Evolutionary conservation across 169 alveolate species (phyloP), one percentile per base, ranked within the genome.

Genomic region (Eimeria maxima): DNA sequence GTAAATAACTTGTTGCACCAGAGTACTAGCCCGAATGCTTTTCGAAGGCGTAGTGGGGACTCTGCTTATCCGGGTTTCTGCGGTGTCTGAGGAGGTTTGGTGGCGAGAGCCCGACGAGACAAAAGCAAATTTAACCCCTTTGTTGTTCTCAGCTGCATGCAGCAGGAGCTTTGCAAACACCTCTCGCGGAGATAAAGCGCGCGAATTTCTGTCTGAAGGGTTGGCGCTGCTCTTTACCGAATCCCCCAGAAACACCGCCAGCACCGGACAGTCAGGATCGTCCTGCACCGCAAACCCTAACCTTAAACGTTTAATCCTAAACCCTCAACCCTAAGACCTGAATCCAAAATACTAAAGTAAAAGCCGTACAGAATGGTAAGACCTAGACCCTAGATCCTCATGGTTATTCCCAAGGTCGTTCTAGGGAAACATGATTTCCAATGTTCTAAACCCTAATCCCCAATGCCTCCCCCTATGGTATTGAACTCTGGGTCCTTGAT

Each of bases 181-280:
- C 33, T 69, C 95, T 27, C n/a, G 53, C 33, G 95, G 95, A n/a
- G 78, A 7, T 22, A 71, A 50, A 4, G 95, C 22, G 29, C 95
- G 63, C 5, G 95, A 63, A 27, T n/a, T 11, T 33, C 45, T 24
- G 53, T 88, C 95, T 8, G 87, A 47, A 7, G 95, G 95, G 42
- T 88, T 29, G 7, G 83, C 95, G 24, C 83, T 27, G 20, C 69
- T 29, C 47, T 88, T 73, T 18, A 88, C 53, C 86, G 69, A 88
- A 38, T 88, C 95, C 24, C 95, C 95, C 33, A 88, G 6, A 45
- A 88, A 63, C 6, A 88, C 71, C 33, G 95, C 95, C 83, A 67
- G 38, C 55, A 29, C 8, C 38, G 87, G 89, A 8, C 42, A 42
- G 24, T 27, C 78, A 14, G 87, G 18, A 38, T 50, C 95, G 6